Evolutionary conservation across 2,329 filamentous ascomycete species (phyloP).

Genomic region (Aspergillus proliferans): DNA sequence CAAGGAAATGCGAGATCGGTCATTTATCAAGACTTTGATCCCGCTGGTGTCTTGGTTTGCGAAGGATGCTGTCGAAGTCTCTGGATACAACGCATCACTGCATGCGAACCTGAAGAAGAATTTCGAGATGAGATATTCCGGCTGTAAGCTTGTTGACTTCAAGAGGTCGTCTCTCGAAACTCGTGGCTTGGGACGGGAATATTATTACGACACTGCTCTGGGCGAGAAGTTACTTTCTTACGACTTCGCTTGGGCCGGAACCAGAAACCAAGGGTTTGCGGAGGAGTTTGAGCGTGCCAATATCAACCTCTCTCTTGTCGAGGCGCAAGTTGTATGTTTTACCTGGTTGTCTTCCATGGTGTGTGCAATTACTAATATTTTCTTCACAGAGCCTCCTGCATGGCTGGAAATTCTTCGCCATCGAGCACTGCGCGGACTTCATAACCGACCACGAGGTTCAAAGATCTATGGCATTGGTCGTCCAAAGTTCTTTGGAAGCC

Average conservation of each 20-base stretch:
- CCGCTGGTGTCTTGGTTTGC: constrained; percentile 73
- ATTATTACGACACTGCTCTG: constrained; percentile 75
- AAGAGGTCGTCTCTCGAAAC: constrained; percentile 66
- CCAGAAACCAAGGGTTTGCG: constrained; percentile 64
- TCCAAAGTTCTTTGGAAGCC: constrained; percentile 68
- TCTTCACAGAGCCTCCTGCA: constrained; percentile 64
- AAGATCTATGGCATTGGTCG: constrained; percentile 66
- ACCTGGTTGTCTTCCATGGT: background rate
- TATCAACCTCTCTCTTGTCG: constrained; percentile 81
- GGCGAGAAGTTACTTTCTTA: constrained; percentile 70
- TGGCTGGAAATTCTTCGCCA: constrained; percentile 80
- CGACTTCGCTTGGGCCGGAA: constrained; percentile 70
- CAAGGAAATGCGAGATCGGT: constrained; percentile 65
- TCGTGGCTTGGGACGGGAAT: constrained; percentile 64
- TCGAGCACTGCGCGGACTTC: constrained; percentile 69
- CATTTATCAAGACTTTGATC: constrained; percentile 64
- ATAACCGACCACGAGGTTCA: constrained; percentile 52
- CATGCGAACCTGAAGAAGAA: constrained; percentile 82
- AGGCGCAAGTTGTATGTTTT: constrained; percentile 72
- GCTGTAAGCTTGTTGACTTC: constrained; percentile 68
- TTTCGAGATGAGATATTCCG: constrained; percentile 69
- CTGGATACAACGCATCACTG: constrained; percentile 78
- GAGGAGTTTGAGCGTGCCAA: constrained; percentile 83
- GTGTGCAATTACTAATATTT: constrained; percentile 18
- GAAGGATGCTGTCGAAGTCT: constrained; percentile 69